These are phyloP conservation scores for Metschnikowia henanensis DNA, from an alignment of 805 yeast species.

Conservation along the genomic window DNA sequence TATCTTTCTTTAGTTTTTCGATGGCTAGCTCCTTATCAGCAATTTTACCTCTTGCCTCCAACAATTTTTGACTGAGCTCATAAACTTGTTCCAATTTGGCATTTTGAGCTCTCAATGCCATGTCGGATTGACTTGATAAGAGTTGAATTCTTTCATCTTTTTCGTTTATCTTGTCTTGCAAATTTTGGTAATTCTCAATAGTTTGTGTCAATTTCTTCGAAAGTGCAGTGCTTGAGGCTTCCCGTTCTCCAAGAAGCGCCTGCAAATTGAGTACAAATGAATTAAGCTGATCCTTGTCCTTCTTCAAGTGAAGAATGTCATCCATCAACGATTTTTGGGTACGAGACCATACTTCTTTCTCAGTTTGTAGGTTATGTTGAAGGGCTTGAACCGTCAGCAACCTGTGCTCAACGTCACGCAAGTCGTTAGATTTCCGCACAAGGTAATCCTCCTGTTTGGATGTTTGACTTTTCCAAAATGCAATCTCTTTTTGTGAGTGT, in stretches of 20 bases:
- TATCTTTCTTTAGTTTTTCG: conserved; percentile 32
- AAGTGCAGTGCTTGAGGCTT: conserved; percentile 48
- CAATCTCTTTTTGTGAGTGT: conserved; percentile 28
- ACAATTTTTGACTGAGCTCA: conserved; percentile 46
- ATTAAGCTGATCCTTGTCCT: conserved; percentile 60
- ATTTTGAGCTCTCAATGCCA: conserved; percentile 52
- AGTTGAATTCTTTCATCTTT: conserved; percentile 53
- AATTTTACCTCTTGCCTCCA: conserved; percentile 42
- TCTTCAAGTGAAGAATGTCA: conserved; percentile 52
- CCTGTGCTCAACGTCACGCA: conserved; percentile 50
- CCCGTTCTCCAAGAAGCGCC: conserved; percentile 60
- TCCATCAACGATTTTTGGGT: conserved; percentile 49
- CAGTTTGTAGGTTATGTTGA: conserved; percentile 51
- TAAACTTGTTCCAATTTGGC: conserved; percentile 60
- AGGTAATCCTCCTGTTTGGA: conserved; percentile 38
- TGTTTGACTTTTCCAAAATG: conserved; percentile 43
- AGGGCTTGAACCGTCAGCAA: conserved; percentile 46
- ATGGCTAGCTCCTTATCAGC: conserved; percentile 38
- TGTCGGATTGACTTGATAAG: conserved; percentile 56
- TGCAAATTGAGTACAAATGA: conserved; percentile 61
- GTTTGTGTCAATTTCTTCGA: conserved; percentile 49
- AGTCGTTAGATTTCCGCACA: conserved; percentile 44
- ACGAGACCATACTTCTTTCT: conserved; percentile 50
- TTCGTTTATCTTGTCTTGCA: conserved; percentile 48
- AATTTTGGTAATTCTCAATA: conserved; percentile 44